phyloP scores from a whole-genome alignment of 345 rosid species.

The Capsella bursapastoris region DNA sequence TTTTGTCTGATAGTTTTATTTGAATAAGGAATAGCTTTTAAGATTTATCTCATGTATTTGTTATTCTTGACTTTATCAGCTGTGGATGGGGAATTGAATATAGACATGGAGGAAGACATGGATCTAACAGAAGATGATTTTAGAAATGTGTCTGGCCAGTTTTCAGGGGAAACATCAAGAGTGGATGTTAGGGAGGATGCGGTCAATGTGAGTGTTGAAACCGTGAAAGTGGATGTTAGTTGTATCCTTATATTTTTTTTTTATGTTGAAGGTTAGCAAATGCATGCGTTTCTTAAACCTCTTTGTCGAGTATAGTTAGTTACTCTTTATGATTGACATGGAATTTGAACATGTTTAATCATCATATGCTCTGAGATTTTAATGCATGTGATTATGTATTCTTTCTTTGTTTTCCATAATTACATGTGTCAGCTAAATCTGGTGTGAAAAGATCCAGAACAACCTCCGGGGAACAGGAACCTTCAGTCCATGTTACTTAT shows the following conservation, averaged over 20 bases:
- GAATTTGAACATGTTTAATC: neutral
- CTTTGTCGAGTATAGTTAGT: neutral
- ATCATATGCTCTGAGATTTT: conserved; percentile 10
- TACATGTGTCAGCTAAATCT: conserved; percentile 56
- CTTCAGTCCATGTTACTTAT: conserved; percentile 77
- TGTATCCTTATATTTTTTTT: conserved; percentile 59
- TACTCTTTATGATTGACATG: neutral
- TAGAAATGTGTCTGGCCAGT: conserved; percentile 47
- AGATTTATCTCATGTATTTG: conserved; percentile 2
- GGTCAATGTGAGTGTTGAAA: conserved; percentile 49
- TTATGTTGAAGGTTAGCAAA: conserved; percentile 11
- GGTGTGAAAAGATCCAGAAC: conserved; percentile 77
- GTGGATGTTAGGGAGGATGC: conserved; percentile 50
- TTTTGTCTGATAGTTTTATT: neutral
- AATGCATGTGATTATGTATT: conserved; percentile 34
- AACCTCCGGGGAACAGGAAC: conserved; percentile 56
- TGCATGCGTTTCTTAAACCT: conserved; percentile 16
- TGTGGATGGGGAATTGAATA: conserved; percentile 25
- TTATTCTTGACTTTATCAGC: conserved; percentile 14
- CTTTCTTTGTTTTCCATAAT: conserved; percentile 57
- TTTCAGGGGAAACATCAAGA: conserved; percentile 38
- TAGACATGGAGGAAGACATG: conserved; percentile 47
- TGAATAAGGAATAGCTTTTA: conserved; percentile 21
- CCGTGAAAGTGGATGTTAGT: conserved; percentile 50
- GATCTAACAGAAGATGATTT: conserved; percentile 46